Evolutionary conservation across 768 basidiomycete species (phyloP), one percentile per base, ranked within the genome.

Genomic region (Rhizopogon vinicolor): DNA sequence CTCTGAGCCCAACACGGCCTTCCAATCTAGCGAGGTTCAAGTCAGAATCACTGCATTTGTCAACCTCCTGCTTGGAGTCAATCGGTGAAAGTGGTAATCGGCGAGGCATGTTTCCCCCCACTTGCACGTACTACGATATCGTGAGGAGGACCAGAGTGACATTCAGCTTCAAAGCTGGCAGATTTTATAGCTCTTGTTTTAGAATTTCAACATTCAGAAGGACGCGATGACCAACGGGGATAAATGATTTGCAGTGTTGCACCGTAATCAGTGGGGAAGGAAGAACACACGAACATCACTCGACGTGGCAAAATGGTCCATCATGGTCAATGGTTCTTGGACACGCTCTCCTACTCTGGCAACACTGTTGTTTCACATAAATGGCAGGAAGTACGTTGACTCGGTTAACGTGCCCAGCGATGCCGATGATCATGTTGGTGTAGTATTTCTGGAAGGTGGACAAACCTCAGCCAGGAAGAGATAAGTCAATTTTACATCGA

Each of bases 1-100:
- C 68, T 29, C 31, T 42, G 40, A 71, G 65, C 12, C 68, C 68
- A 19, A 56, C 53, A 8, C 25, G 58, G 19, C 69, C 67, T 28
- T 64, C 65, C 28, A 57, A 35, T 37, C 59, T 42, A 13, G 43
- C 54, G 44, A 63, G 55, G 31, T 58, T 43, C 52, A 65, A 37
- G 18, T 35, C 57, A 13, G 46, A 19, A 16, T 60, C 37, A 7
- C 48, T 35, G 4, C 1, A 1, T 22, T 37, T 16, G 3, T 1
- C 19, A 37, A 14, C 14, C 33, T 49, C 19, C 16, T 37, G 33
- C 19, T 37, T 49, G 35, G 9, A 37, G 1, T 22, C 14, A 5
- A 3, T 22, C 14, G 7, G 14, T 48, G 14, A 22, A 22, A 7
- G 33, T 19, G 13, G 33, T 35, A 1, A 16, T 49, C 9, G 25